Base-by-base conservation (phyloP, 2,329 filamentous ascomycete species). In the Conoideocrella luteorostrata region DNA sequence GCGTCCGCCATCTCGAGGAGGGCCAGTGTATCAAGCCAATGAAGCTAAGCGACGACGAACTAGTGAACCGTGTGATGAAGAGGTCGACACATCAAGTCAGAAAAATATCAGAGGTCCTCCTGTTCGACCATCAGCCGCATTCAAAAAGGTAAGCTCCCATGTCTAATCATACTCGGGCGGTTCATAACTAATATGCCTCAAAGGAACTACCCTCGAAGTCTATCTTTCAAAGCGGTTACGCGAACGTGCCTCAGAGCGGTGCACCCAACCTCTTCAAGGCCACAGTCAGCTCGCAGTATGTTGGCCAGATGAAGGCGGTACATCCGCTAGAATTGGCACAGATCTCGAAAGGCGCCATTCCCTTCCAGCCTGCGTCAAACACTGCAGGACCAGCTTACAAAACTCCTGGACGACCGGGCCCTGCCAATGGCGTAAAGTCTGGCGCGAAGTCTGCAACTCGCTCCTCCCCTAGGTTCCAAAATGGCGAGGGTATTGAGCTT, bases 401-500 rank as follows among this genome's bases (percentile, higher is more conserved):
- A 70, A 86, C 85, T 13, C 83, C 86, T 2, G 80, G 75, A 9
- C 76, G 82, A 15, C 72, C 77, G 20, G 70, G 65, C 21, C 62
- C 62, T 35, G 49, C 57, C 15, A 53, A 50, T 12, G 62, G 59
- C 30, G 63, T 64, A 36, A 82, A 82, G 56, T 78, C 80, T 2
- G 70, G 69, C 3, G 71, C 71, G 46, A 86, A 85, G 55, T 73
- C 75, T n/a, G 70, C 66, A 2, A 65, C 76, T 15, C 76, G 80
- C 51, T 84, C 86, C 23, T 95, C 89, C 2, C 89, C 89, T 1
- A 80, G 87, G 41, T 95, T 94, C 66, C 86, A 84, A 48, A 91
- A 88, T 54, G 88, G 90, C 48, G 93, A 98, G 47, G 79, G 78
- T 41, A 96, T 98, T 56, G 85, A 93, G 52, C 78, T 98, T 3